These are phyloP conservation scores for Raffaelea albimanens DNA, from an alignment of 2,329 filamentous ascomycete genomes.

Conservation along the genomic window DNA sequence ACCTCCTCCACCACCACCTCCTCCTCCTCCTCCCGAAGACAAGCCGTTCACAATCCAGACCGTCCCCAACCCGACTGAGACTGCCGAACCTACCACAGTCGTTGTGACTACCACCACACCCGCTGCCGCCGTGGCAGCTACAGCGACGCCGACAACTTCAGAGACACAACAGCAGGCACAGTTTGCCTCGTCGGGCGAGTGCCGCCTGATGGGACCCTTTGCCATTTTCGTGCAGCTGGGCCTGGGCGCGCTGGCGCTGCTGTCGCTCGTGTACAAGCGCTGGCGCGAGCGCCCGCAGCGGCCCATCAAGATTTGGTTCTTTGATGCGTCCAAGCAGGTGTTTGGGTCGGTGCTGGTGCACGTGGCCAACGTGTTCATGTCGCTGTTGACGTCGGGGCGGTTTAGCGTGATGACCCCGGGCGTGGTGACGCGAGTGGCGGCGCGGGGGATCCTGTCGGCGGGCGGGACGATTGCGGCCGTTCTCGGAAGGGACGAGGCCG, in stretches of 20 bases:
- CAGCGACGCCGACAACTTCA: not conserved
- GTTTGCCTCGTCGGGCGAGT: conserved; percentile 56
- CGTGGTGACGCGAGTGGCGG: conserved; percentile 25
- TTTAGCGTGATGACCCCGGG: conserved; percentile 57
- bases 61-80: not conserved
- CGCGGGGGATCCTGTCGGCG: conserved; percentile 17
- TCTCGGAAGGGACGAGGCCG: conserved; percentile 29
- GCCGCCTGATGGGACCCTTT: conserved; percentile 79
- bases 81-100: not conserved
- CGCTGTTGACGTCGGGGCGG: conserved; percentile 83
- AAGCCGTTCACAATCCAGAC: not conserved
- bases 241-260: conserved; percentile 70
- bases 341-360: conserved; percentile 88
- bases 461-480: conserved; percentile 31
- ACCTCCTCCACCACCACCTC: too few relatives aligned
- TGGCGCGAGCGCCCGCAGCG: conserved; percentile 87
- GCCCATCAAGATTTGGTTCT: conserved; percentile 93
- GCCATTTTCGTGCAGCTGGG: conserved; percentile 83
- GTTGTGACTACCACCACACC: not conserved
- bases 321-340: conserved; percentile 95
- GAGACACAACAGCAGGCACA: not conserved
- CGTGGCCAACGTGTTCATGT: conserved; percentile 89
- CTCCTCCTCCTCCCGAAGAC: too few relatives aligned
- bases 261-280: conserved; percentile 86
- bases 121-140: not conserved